Evolutionary conservation across 345 rosid species (phyloP).

Genomic region (Dovyalis caffra): DNA sequence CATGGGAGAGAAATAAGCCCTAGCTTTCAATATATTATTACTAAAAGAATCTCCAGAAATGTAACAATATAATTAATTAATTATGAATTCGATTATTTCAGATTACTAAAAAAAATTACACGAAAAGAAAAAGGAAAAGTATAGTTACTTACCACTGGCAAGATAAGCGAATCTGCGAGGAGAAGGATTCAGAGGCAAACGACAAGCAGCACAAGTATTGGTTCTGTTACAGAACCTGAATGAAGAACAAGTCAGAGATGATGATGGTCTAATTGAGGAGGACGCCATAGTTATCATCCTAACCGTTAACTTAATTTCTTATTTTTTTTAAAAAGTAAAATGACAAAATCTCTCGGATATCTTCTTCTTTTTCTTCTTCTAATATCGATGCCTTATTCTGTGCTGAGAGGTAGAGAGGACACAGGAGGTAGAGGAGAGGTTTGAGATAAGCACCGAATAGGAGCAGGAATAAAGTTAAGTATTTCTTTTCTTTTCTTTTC

Average conservation of each 20-base stretch:
- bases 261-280: constrained; percentile 71
- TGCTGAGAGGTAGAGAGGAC: neutral
- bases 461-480: neutral
- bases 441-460: neutral
- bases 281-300: constrained; percentile 80
- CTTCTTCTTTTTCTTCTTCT: constrained; percentile 1
- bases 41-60: neutral
- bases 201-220: constrained; percentile 35
- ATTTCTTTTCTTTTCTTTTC: too few species aligned
- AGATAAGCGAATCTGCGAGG: constrained; percentile 46
- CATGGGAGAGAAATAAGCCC: neutral
- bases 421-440: neutral
- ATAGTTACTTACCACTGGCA: constrained; percentile 52
- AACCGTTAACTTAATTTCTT: constrained; percentile 35
- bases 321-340: too few species aligned
- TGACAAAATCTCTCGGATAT: neutral
- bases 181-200: constrained; percentile 32
- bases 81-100: neutral
- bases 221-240: constrained; percentile 39
- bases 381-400: neutral
- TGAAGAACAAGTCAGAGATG: constrained; percentile 26
- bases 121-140: neutral
- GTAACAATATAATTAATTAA: neutral
- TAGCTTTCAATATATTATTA: neutral
- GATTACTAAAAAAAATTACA: neutral